Evolutionary conservation across 129 eudicot species (phyloP), one percentile per base, ranked within the genome.

Genomic region (Chrysanthemum seticuspe): DNA sequence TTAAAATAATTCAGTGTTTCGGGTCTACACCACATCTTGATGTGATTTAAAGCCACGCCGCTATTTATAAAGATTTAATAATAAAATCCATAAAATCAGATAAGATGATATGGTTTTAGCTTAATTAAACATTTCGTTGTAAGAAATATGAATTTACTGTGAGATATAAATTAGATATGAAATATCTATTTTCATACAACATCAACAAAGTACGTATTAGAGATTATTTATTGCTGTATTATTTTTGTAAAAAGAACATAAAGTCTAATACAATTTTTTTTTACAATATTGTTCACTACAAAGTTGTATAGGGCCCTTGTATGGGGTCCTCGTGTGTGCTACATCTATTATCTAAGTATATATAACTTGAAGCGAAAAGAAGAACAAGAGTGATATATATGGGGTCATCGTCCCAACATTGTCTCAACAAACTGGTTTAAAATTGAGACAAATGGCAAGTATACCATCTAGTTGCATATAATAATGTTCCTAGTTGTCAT

Each of bases 11-110:
- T 62, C 12, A 27, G 12, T 21, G 40, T 70, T 71, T 70, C 47
- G 64, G 72, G 81, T 70, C 49, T 69, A 51, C 65, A 70, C 44
- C 67, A 64, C 72, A 70, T 77, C 58, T 77, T 77, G 81, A 77
- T 65, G 81, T 70, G 76, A 77, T 62, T 62, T 25, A 77, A 62
- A 70, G 76, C 81, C 81, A 77, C 81, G 76, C 81, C 81, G 72
- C 71, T 70, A 62, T 77, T 77, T 70, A 62, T 51, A 62, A 29
- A 50, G 40, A 66, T 75, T 75, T 13, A 55, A 36, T 40, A 29
- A 19, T n/a, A 51, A 11, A 49, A 51, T 36, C 19, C 14, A 65
- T 25, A 72, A 15, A 64, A 47, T 21, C 47, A 40, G 47, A 40
- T 40, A 40, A 48, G 11, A 69, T 3, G 3, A 25, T 25, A 27